phyloP scores from a whole-genome alignment of 805 yeast genomes.

The Kregervanrija pseudodelftensis region DNA sequence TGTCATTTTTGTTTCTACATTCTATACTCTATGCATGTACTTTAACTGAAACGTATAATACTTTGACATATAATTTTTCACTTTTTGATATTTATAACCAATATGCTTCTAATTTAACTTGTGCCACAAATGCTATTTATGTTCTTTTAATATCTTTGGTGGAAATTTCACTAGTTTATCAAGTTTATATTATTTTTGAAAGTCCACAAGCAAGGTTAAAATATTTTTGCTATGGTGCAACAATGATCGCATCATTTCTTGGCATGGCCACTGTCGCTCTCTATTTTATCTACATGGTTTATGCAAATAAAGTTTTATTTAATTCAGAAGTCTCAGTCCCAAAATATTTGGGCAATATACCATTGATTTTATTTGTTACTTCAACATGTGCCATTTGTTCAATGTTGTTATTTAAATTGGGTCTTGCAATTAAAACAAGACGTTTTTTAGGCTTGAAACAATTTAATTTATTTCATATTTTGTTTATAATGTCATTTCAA shows the following conservation, averaged over 20 bases:
- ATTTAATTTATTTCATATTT: conserved; percentile 73
- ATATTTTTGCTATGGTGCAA: conserved; percentile 32
- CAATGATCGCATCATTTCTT: conserved; percentile 33
- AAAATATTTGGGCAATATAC: conserved; percentile 40
- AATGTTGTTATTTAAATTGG: conserved; percentile 57
- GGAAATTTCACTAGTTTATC: conserved; percentile 62
- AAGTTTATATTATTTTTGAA: conserved; percentile 63
- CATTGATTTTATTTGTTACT: conserved; percentile 58
- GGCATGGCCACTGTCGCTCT: conserved; percentile 52
- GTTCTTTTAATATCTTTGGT: conserved; percentile 53
- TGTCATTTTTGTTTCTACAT: conserved; percentile 50
- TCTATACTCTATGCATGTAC: conserved; percentile 53
- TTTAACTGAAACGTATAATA: conserved; percentile 43
- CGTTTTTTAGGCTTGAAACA: conserved; percentile 72
- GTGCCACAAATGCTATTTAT: conserved; percentile 56
- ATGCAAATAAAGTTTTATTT: conserved; percentile 31
- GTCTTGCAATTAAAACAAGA: conserved; percentile 64
- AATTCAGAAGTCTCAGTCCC: conserved; percentile 15
- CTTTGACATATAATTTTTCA: conserved; percentile 42
- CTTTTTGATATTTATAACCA: conserved; percentile 34
- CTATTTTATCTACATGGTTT: conserved; percentile 46
- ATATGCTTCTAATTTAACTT: conserved; percentile 39
- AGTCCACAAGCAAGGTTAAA: conserved; percentile 38
- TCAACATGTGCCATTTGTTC: conserved; percentile 59
- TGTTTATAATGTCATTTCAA: conserved; percentile 76